Evolutionary conservation across 1,139 yeast genomes (phyloP), one percentile per base, ranked within the genome.

Genomic region (Yamadazyma taylorii): DNA sequence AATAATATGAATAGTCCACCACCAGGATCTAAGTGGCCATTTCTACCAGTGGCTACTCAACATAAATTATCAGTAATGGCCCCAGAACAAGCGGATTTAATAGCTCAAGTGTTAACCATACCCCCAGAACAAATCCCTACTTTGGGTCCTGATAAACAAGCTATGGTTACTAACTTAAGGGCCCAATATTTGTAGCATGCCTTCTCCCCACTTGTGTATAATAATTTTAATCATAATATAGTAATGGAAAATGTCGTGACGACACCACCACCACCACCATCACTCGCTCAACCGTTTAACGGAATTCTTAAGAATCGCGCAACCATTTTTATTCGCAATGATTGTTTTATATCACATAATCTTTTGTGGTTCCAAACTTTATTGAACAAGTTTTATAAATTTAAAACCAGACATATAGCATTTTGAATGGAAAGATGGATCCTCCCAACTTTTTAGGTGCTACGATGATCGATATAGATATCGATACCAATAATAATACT

Each of bases 101-200:
- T 82, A 30, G 79, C 78, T 10, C 87, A 82, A 55, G 85, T 83
- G 4, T 66, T 84, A 41, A 66, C 73, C 28, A 59, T 84, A 42
- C 66, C 81, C 0, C 74, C 73, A 1, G 79, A 73, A 13, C 85
- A 81, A 47, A 64, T 83, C 25, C 61, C 66, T 29, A 57, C 66
- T 2, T 61, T 84, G 33, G 87, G 87, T 2, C 71, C 69, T 2
- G 83, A 80, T 34, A 83, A 81, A 55, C 76, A 74, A 45, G 56
- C 66, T 30, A 77, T 81, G 79, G 82, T 83, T n/a, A 69, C 68
- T 23, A 71, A 69, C 39, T 66, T 83, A 39, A 64, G 83, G 48
- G 62, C 73, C 10, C 85, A 81, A 50, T 83, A 82, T 52, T 52
- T 79, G 41, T 66, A 51, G 36, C n/a, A n/a, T n/a, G n/a, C n/a